Evolutionary conservation across 805 yeast species (phyloP), one percentile per base, ranked within the genome.

Genomic region (Candida maltosa): DNA sequence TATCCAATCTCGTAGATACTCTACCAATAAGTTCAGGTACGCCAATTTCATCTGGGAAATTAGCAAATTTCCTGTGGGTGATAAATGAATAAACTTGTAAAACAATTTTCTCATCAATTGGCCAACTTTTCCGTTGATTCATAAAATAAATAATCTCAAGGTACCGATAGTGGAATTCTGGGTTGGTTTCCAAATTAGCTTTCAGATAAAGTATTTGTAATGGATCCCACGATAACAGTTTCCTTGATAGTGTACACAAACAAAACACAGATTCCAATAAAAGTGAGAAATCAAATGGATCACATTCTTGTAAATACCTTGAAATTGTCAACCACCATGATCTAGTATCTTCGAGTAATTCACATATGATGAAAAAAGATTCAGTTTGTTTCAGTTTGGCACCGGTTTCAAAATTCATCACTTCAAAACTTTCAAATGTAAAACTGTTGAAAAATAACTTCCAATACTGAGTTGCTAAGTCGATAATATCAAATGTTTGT

Each of bases 61-160:
- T 65, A 14, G 59, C 48, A 42, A 66, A 66, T 31, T 52, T 60
- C 18, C 63, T 47, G 1, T 44, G 29, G 0, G 70, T 59, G 6
- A 65, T 48, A 0, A 55, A 42, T 2, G 49, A 32, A 39, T 65
- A 66, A 4, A 67, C 34, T 17, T 44, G 45, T 4, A 52, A 34
- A 4, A 68, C 35, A n/a, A 65, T 35, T 26, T 47, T 50, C 29
- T 68, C 73, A 16, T 62, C 65, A 2, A 60, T 27, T 5, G 56
- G 54, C 67, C 68, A 64, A 4, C 40, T 45, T 2, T 46, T 42
- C 14, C 51, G 43, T 27, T 56, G 52, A 31, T 49, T 49, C 12
- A 60, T 38, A 2, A 48, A 35, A 5, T 50, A 52, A 16, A 62
- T 49, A 3, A 52, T 46, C 25, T 65, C 64, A 3, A 62, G 34